phyloP scores from a whole-genome alignment of 495 filamentous ascomycete genomes.

The Cairneyella variabilis region DNA sequence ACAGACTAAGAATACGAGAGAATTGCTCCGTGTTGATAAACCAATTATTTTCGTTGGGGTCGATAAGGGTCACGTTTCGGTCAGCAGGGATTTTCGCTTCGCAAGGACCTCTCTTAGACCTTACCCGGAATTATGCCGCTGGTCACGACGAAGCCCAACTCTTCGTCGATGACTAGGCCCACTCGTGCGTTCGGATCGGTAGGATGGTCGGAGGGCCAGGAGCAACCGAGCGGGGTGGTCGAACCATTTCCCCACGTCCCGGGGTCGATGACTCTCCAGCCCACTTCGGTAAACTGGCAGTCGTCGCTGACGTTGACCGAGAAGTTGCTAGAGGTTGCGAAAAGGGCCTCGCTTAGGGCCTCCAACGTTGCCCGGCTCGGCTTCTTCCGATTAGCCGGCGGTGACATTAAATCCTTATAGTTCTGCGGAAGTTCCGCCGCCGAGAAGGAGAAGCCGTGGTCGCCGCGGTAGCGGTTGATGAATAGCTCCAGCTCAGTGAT shows the following conservation, averaged over 20 bases:
- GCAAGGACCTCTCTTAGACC: too few relatives aligned
- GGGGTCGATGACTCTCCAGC: constrained; percentile 5
- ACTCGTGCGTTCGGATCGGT: constrained; percentile 9
- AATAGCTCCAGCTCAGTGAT: constrained; percentile 30
- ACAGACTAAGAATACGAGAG: too few relatives aligned
- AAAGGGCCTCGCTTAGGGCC: not conserved
- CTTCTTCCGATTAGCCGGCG: constrained; percentile 5
- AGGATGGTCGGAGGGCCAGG: constrained; percentile 5
- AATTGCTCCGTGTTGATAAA: too few relatives aligned
- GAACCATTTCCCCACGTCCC: constrained; percentile 1
- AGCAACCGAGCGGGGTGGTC: constrained; percentile 1
- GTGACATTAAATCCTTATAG: not conserved
- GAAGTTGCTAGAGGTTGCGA: constrained; percentile 1
- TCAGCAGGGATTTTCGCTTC: too few relatives aligned
- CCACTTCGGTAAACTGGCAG: constrained; percentile 10
- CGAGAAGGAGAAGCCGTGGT: constrained; percentile 12
- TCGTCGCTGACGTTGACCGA: constrained; percentile 1
- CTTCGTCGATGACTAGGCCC: constrained; percentile 6
- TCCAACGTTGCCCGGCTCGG: constrained; percentile 1
- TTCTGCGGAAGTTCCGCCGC: constrained; percentile 1
- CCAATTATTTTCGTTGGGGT: too few relatives aligned
- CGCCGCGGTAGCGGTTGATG: constrained; percentile 18
- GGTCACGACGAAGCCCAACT: constrained; percentile 8
- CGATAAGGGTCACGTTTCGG: too few relatives aligned
- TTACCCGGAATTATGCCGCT: constrained; percentile 8